Base-by-base conservation (phyloP, 768 basidiomycete species). In the Mycena sanguinolenta region DNA sequence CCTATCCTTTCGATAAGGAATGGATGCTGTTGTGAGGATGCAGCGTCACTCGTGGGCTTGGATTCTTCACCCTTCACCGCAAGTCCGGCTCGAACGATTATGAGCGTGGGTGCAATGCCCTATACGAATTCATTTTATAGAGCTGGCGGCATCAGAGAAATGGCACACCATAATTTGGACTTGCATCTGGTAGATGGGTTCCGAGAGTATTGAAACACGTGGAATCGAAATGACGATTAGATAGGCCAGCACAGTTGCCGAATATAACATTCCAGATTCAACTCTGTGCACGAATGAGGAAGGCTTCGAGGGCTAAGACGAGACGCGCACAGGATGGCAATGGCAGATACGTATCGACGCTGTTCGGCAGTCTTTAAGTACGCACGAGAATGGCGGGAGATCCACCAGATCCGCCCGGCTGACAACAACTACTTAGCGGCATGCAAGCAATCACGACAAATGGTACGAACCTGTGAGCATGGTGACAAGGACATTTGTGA, bases 361-460 rank as follows among this genome's bases (percentile, higher is more conserved):
- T 76, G 70, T 14, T 76, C 36, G 5, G 73, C 72, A 9, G 75
- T 71, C 10, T 76, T 76, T 34, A 77, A 74, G 52, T 79, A 75
- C 46, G 73, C 52, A 34, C 74, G 75, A 25, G 77, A 75, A 49
- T 76, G 74, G 65, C 75, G 74, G 61, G 72, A 75, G 60, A 79
- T 78, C 78, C 77, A 80, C 78, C 77, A 80, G 30, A 79, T 78
- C 21, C 78, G 77, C 63, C 74, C 76, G 57, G 79, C 79, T 80
- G 65, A 36, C n/a, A 58, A 4, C 25, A 46, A 23, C 4, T 57
- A 25, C 3, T n/a, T n/a, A n/a, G n/a, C n/a, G n/a, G n/a, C n/a
- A n/a, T n/a, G n/a, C n/a, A n/a, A 25, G 23, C 25, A 13, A 14
- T 13, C 32, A 10, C 13, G 34, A 6, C 7, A 23, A 14, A n/a